phyloP scores from a whole-genome alignment of 2,329 filamentous ascomycete genomes.

The Colletotrichum orchidophilum region DNA sequence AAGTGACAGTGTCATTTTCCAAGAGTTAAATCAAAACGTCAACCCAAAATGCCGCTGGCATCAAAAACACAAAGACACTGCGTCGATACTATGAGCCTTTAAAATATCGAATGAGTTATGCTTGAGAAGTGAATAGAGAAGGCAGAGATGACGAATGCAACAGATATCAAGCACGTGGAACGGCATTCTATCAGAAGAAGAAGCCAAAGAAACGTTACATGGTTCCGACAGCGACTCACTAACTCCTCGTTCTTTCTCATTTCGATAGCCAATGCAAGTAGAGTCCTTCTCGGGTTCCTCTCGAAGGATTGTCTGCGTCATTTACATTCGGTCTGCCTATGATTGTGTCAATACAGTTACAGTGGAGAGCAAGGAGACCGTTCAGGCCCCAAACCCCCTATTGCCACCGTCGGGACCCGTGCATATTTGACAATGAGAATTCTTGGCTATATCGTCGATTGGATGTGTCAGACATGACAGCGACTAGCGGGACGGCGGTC shows the following conservation, averaged over 20 bases:
- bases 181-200: neutral
- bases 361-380: neutral
- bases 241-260: neutral
- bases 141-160: fast-evolving
- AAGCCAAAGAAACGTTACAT: too few relatives aligned
- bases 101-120: neutral
- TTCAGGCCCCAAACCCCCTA: too few relatives aligned
- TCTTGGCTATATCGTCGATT: too few relatives aligned
- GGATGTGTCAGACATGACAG: too few relatives aligned
- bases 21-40: too few relatives aligned
- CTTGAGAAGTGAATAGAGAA: fast-evolving
- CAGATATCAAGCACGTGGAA: neutral
- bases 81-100: too few relatives aligned
- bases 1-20: too few relatives aligned
- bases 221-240: neutral
- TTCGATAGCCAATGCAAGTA: neutral
- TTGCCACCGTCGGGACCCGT: too few relatives aligned
- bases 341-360: neutral
- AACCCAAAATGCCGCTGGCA: too few relatives aligned
- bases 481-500: too few relatives aligned
- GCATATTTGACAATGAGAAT: too few relatives aligned
- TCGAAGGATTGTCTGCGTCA: neutral
- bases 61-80: neutral
- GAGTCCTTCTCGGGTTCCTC: neutral
- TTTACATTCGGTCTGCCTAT: neutral